A percentile compares a stretch with the other conserved stretches of the same genome.
These are phyloP conservation scores for Venturia oleaginea DNA, from an alignment of 2,329 filamentous ascomycete species.

Conservation along the genomic window DNA sequence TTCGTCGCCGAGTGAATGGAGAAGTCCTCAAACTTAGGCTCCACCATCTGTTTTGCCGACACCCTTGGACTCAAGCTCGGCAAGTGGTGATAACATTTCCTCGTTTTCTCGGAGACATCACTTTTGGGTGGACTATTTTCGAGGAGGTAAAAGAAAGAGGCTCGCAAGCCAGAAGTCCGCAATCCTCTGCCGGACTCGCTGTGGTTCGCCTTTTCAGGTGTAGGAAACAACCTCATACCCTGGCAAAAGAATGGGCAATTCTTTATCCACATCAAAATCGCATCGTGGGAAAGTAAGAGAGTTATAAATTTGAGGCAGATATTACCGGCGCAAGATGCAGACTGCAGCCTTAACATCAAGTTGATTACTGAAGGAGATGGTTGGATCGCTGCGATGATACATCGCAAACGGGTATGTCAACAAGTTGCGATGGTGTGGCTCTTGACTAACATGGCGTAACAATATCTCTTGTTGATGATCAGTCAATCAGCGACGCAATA, in stretches of 20 bases:
- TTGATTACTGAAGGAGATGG: not conserved
- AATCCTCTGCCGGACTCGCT: not conserved
- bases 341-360: constrained; percentile 1
- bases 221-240: not conserved
- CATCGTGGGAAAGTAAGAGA: not conserved
- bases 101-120: not conserved
- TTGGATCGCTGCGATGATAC: not conserved
- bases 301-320: not conserved
- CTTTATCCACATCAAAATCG: not conserved
- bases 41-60: not conserved
- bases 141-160: not conserved
- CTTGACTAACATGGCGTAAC: not conserved
- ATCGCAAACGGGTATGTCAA: not conserved
- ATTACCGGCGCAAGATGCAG: not conserved
- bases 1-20: not conserved
- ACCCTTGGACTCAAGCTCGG: not conserved
- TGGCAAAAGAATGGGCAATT: constrained; percentile 8
- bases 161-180: not conserved
- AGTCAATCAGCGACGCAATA: not conserved
- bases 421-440: not conserved
- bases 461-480: not conserved
- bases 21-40: not conserved
- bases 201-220: not conserved
- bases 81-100: not conserved
- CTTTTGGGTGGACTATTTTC: not conserved